phyloP scores from a whole-genome alignment of 179 eudicot species.

The Beta lomatogona region DNA sequence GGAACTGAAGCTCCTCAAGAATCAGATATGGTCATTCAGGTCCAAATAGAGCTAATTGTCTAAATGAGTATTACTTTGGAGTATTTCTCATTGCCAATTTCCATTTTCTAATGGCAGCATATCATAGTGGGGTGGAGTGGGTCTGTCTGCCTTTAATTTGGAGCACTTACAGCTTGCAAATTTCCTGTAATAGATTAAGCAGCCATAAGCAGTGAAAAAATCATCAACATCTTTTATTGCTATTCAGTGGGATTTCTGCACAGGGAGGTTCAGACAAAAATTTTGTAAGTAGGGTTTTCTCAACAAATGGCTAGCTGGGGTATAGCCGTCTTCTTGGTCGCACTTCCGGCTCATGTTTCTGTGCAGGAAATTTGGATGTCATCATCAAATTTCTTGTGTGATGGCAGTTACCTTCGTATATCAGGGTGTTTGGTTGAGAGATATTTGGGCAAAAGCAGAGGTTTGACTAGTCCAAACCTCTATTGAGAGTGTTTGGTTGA shows the following conservation, averaged over 20 bases:
- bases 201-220: not conserved
- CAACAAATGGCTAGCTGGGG: not conserved
- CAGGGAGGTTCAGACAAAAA: not conserved
- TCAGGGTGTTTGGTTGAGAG: too few relatives aligned
- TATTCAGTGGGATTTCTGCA: not conserved
- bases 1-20: not conserved
- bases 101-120: not conserved
- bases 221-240: not conserved
- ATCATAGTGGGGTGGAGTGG: not conserved
- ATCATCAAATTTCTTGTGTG: not conserved
- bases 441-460: too few relatives aligned
- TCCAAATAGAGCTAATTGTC: not conserved
- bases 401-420: not conserved
- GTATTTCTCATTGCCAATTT: not conserved
- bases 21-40: not conserved
- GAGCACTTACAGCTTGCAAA: too few relatives aligned
- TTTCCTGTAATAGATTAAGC: not conserved
- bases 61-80: not conserved
- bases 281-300: not conserved
- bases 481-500: too few relatives aligned
- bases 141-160: too few relatives aligned
- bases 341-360: not conserved
- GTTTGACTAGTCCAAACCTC: too few relatives aligned
- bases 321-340: not conserved
- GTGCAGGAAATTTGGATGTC: not conserved